Percentiles rank a stretch among this genome's conserved stretches.
Conservation (phyloP, 108 stramenopile species). For the Schizochytrium sp. region DNA sequence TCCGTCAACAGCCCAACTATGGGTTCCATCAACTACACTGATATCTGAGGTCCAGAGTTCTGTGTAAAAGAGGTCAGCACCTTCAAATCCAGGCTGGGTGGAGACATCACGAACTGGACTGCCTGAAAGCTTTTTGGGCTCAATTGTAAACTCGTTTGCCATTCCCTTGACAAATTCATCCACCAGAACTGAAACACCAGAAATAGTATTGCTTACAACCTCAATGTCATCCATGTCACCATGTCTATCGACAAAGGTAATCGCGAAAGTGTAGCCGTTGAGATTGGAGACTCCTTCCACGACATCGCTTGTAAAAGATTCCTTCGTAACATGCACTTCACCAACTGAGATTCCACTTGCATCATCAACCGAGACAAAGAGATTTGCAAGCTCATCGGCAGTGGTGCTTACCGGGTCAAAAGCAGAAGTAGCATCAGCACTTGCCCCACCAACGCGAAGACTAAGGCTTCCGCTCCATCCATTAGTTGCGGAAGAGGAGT, state of each 20-base stretch:
- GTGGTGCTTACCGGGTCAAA: slow-evolving; percentile 13
- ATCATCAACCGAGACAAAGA: background rate
- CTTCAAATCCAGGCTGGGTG: slow-evolving; percentile 75
- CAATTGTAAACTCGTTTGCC: slow-evolving; percentile 84
- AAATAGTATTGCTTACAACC: slow-evolving; percentile 68
- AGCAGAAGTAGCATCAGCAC: slow-evolving; percentile 66
- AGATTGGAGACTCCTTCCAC: background rate
- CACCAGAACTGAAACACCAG: slow-evolving; percentile 72
- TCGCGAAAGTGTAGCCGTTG: slow-evolving; percentile 74
- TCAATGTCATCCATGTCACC: slow-evolving; percentile 80
- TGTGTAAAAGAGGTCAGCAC: slow-evolving; percentile 83
- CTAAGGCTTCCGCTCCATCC: slow-evolving; percentile 55
- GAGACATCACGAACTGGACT: slow-evolving; percentile 77
- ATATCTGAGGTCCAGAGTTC: slow-evolving; percentile 79
- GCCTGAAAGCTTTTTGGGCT: slow-evolving; percentile 84
- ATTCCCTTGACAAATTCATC: slow-evolving; percentile 80
- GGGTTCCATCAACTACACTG: slow-evolving; percentile 61
- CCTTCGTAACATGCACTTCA: slow-evolving; percentile 78
- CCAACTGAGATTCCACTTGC: slow-evolving; percentile 53
- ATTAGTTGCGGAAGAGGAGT: slow-evolving; percentile 57
- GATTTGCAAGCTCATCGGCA: background rate
- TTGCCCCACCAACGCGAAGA: slow-evolving; percentile 72
- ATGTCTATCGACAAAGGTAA: slow-evolving; percentile 78
- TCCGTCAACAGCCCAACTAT: slow-evolving; percentile 70
- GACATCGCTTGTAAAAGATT: too few species aligned